phyloP scores from a whole-genome alignment of 2,329 filamentous ascomycete species.

The Macrophomina phaseolina region DNA sequence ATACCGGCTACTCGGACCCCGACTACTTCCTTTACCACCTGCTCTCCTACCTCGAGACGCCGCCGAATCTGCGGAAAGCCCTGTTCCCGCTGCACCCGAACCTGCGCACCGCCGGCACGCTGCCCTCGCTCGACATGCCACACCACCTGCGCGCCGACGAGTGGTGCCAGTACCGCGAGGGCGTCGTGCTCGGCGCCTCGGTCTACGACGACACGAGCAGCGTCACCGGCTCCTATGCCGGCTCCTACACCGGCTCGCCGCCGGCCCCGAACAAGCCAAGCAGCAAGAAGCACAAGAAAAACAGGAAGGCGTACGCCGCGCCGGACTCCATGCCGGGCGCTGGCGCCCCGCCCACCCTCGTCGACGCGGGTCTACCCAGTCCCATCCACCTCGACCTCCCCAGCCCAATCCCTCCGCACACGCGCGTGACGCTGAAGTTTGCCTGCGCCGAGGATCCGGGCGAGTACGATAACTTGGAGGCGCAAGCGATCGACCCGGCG shows the following conservation, averaged over 20 bases:
- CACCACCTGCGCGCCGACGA: slow-evolving; percentile 79
- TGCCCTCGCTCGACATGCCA: slow-evolving; percentile 83
- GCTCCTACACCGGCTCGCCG: slow-evolving; percentile 18
- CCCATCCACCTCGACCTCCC: slow-evolving; percentile 57
- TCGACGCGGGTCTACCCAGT: slow-evolving; percentile 58
- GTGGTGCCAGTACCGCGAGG: slow-evolving; percentile 81
- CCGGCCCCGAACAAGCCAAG: slow-evolving; percentile 50
- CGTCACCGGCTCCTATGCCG: slow-evolving; percentile 2
- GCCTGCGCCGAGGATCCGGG: slow-evolving; percentile 49
- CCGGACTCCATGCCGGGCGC: slow-evolving; percentile 28
- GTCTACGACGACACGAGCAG: slow-evolving; percentile 4
- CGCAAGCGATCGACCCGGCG: slow-evolving; percentile 69
- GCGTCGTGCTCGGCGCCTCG: slow-evolving; percentile 62
- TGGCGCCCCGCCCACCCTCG: slow-evolving; percentile 39
- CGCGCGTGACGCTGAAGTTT: slow-evolving; percentile 75
- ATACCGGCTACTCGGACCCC: slow-evolving; percentile 58
- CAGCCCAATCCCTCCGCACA: slow-evolving; percentile 69
- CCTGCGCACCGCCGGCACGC: slow-evolving; percentile 71
- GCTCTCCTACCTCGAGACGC: slow-evolving; percentile 81
- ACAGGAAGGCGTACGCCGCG: slow-evolving; percentile 9
- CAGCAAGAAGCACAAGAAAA: slow-evolving; percentile 23
- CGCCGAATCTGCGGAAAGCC: slow-evolving; percentile 76
- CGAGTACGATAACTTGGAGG: slow-evolving; percentile 43
- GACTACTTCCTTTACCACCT: slow-evolving; percentile 81
- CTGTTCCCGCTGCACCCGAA: slow-evolving; percentile 83